Evolutionary conservation across 2,329 filamentous ascomycete genomes (phyloP), one percentile per base, ranked within the genome.

Genomic region (Curvularia sp.): DNA sequence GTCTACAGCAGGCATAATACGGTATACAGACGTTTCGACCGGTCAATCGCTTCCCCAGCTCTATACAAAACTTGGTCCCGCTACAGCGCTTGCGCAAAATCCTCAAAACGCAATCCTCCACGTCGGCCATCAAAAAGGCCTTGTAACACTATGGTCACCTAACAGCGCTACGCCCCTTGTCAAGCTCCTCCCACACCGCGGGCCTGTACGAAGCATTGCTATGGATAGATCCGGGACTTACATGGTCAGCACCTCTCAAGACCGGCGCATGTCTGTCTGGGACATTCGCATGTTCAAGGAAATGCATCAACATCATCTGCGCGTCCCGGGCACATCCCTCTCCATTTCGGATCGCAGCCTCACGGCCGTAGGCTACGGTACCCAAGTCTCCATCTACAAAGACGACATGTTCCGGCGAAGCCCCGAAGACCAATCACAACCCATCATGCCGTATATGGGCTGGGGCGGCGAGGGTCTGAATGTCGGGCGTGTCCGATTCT

Each of bases 21-120:
- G 74, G 93, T 99, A 97, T 75, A 95, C 95, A 74, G 95, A 99
- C 76, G 93, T 93, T 21, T 96, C 93, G 4, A 99, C 93, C 5
- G 95, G 95, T 39, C 88, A 96, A 72, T 84, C 96, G 62, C 89
- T 98, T 15, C 87, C 89, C 6, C 93, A 98, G 76, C 85, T 95
- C 55, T 87, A 91, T 27, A 98, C 94, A 10, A 89, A 90, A 74
- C 84, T 93, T 60, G 95, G 95, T 27, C 88, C 90, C 3, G 91
- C 95, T 1, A 92, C 91, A 3, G 87, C 94, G 3, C 84, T 99
- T 64, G 84, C 87, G 4, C 93, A 97, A 71, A 99, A 99, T 74
- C 90, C 91, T 0, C 90, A 90, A 78, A 99, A 99, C 75, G 95
- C 92, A 15, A 89, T 99, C 57, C 82, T 97, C 48, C 93, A 98